Percentiles rank a stretch among this genome's conserved stretches.
These are phyloP conservation scores for Verticillium isaacii DNA, from an alignment of 2,329 filamentous ascomycete genomes.

Conservation along the genomic window DNA sequence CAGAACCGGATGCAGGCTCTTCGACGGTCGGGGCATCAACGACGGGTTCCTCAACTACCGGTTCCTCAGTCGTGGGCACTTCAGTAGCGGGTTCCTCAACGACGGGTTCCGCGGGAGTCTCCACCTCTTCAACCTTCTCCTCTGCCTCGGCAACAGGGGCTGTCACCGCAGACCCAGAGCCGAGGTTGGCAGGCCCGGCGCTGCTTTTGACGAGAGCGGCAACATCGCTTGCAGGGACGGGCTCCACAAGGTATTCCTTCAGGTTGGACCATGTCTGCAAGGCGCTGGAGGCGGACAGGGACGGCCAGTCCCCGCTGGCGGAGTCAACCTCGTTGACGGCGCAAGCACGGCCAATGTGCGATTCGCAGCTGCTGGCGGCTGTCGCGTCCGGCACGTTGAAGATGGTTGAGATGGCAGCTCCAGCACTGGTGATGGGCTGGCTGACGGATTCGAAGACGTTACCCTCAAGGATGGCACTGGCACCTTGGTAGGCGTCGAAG, in stretches of 20 bases:
- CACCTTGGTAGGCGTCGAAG: slow-evolving; percentile 41
- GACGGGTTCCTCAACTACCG: not conserved
- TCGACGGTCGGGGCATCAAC: not conserved
- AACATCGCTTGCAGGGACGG: slow-evolving; percentile 19
- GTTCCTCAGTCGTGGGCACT: not conserved
- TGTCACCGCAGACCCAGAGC: slow-evolving; percentile 4
- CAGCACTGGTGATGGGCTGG: slow-evolving; percentile 25
- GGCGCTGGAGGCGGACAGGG: slow-evolving; percentile 14
- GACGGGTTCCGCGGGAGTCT: not conserved
- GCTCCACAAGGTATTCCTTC: slow-evolving; percentile 16
- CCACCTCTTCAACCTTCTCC: not conserved
- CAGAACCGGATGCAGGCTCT: not conserved
- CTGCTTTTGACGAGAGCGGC: slow-evolving; percentile 15
- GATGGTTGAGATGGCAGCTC: slow-evolving; percentile 15
- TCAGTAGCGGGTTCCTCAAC: not conserved
- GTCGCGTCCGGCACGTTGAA: slow-evolving; percentile 18
- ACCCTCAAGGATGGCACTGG: slow-evolving; percentile 18
- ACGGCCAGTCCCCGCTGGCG: slow-evolving; percentile 16
- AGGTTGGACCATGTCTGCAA: slow-evolving; percentile 11
- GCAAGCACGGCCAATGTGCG: slow-evolving; percentile 5
- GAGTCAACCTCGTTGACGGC: not conserved
- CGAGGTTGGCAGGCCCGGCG: slow-evolving; percentile 19
- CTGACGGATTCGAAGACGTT: slow-evolving; percentile 19
- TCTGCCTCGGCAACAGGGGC: slow-evolving; percentile 1
- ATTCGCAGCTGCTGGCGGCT: slow-evolving; percentile 4